Conservation (phyloP, 73 alveolate species). For the Paramecium bursaria region DNA sequence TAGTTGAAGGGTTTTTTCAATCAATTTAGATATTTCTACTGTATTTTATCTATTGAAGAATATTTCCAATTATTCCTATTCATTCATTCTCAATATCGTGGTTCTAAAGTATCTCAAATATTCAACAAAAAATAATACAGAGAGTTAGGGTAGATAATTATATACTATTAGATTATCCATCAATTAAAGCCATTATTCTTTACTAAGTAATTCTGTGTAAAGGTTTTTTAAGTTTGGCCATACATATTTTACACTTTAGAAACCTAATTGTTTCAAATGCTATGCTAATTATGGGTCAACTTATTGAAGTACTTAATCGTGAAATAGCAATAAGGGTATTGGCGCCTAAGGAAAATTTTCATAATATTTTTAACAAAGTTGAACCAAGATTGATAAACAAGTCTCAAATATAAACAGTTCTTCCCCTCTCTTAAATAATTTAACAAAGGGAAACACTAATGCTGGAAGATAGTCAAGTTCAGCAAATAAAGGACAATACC, state of each 20-base stretch:
- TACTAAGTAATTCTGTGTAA: conserved; percentile 72
- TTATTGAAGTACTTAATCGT: conserved; percentile 13
- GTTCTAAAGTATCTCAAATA: conserved; percentile 28
- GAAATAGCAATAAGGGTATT: conserved; percentile 1
- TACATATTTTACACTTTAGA: neutral
- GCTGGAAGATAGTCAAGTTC: conserved; percentile 78
- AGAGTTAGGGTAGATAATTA: conserved; percentile 68
- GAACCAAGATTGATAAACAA: conserved; percentile 1
- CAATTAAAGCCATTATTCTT: conserved; percentile 77
- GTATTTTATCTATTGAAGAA: conserved; percentile 34
- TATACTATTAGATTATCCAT: conserved; percentile 72
- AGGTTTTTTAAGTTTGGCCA: conserved; percentile 74
- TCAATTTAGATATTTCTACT: conserved; percentile 16
- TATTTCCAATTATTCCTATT: conserved; percentile 11
- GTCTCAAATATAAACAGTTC: conserved; percentile 62
- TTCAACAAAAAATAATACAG: conserved; percentile 58
- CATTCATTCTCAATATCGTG: conserved; percentile 47
- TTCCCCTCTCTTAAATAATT: conserved; percentile 64
- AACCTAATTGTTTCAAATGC: conserved; percentile 19
- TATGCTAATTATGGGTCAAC: conserved; percentile 20
- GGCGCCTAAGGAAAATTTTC: conserved; percentile 69
- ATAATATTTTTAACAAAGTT: conserved; percentile 45
- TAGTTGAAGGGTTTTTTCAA: neutral
- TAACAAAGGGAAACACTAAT: conserved; percentile 78
- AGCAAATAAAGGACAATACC: conserved; percentile 81